Percentiles rank a stretch among this genome's conserved stretches.
Conservation (phyloP, 2,329 filamentous ascomycete genomes). For the Westerdykella ornata region DNA sequence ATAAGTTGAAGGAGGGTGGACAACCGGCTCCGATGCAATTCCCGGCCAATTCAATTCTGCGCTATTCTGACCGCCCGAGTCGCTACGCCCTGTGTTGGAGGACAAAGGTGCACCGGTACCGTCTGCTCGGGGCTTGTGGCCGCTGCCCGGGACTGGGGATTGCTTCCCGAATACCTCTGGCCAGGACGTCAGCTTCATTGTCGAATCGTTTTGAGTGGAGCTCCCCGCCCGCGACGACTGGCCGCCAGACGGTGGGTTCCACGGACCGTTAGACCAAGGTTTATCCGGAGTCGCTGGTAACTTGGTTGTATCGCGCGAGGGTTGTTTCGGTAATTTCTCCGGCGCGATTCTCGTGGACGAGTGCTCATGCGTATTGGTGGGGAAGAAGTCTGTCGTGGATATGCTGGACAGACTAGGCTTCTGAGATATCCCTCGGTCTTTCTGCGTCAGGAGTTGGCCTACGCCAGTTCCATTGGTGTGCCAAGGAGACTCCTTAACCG, state of each 20-base stretch:
- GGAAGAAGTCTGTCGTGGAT: slow-evolving; percentile 39
- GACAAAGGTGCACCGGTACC: slow-evolving; percentile 4
- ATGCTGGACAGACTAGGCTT: slow-evolving; percentile 37
- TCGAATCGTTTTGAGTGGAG: slow-evolving; percentile 17
- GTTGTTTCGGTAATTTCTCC: slow-evolving; percentile 8
- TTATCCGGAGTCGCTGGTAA: slow-evolving; percentile 34
- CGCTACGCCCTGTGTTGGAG: slow-evolving; percentile 8
- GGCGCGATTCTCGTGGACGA: slow-evolving; percentile 34
- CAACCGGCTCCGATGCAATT: slow-evolving; percentile 12
- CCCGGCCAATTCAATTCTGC: slow-evolving; percentile 21
- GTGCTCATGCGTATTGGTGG: slow-evolving; percentile 37
- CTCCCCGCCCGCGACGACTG: slow-evolving; percentile 5
- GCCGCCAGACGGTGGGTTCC: slow-evolving; percentile 19
- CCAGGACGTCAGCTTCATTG: slow-evolving; percentile 26
- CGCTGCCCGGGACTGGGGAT: slow-evolving; percentile 11
- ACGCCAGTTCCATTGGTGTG: slow-evolving; percentile 12
- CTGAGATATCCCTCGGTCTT: slow-evolving; percentile 18
- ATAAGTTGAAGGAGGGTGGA: slow-evolving; percentile 28
- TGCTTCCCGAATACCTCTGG: slow-evolving; percentile 27
- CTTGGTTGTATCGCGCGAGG: slow-evolving; percentile 12
- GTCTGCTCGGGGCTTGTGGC: slow-evolving; percentile 4
- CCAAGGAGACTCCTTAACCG: slow-evolving; percentile 27
- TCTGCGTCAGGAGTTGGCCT: slow-evolving; percentile 1
- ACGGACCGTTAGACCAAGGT: slow-evolving; percentile 30
- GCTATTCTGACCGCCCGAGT: slow-evolving; percentile 13